Percentiles rank a stretch among this genome's conserved stretches.
Conservation (phyloP, 495 filamentous ascomycete species). For the Penicillium cinerascens region DNA sequence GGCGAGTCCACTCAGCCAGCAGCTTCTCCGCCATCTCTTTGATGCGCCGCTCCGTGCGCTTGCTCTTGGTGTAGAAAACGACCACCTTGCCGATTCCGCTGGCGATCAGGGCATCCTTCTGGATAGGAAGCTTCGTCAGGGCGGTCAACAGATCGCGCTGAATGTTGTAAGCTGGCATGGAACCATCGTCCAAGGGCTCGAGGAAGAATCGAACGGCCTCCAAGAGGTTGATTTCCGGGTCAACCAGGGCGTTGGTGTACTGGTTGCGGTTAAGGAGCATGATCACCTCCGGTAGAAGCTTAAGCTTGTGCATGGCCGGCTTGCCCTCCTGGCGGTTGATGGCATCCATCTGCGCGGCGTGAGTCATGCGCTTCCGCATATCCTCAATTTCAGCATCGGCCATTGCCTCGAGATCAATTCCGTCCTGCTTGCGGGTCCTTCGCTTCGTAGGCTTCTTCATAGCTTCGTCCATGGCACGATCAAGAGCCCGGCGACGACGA, state of each 20-base stretch:
- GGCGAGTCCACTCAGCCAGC: conserved; percentile 90
- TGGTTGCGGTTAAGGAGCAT: conserved; percentile 79
- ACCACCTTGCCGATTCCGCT: conserved; percentile 95
- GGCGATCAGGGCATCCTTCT: conserved; percentile 82
- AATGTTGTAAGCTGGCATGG: conserved; percentile 91
- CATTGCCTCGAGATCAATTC: conserved; percentile 84
- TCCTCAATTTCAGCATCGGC: conserved; percentile 85
- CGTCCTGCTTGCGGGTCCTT: conserved; percentile 74
- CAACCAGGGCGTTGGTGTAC: conserved; percentile 77
- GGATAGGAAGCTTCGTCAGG: conserved; percentile 74
- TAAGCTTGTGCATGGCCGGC: conserved; percentile 88
- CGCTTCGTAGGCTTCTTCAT: conserved; percentile 77
- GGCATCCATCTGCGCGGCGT: conserved; percentile 83
- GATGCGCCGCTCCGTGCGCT: conserved; percentile 77
- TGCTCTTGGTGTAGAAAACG: conserved; percentile 93
- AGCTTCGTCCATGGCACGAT: conserved; percentile 81
- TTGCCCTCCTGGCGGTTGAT: conserved; percentile 68
- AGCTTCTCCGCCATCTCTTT: conserved; percentile 90
- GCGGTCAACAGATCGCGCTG: conserved; percentile 89
- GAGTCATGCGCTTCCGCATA: conserved; percentile 87
- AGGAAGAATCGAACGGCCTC: conserved; percentile 96
- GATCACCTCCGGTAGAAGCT: conserved; percentile 90
- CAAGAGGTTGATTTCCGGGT: conserved; percentile 91
- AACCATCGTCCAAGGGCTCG: conserved; percentile 89
- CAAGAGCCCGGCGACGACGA: conserved; percentile 69